Base-by-base conservation (phyloP, 2,329 filamentous ascomycete species). In the Cordyceps fumosorosea region DNA sequence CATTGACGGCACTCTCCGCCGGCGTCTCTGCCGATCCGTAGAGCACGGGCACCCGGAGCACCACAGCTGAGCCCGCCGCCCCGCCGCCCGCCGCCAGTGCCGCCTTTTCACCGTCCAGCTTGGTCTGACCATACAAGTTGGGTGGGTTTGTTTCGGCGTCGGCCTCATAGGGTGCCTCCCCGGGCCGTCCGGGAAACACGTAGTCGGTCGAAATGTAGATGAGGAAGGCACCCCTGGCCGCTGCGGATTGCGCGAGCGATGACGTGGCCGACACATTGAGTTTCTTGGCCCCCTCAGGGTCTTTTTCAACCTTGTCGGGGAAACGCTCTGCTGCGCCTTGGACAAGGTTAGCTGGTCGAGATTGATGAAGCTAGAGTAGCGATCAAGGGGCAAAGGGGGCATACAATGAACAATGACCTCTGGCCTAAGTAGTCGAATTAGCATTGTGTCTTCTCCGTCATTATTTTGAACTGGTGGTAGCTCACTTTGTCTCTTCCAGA, bases 161-260 rank as follows among this genome's bases (percentile, higher is more conserved):
- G 0, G 81, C 78, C 67, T 88, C 85, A 74, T 96, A 96, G 0
- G 92, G 93, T 5, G 92, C 92, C 61, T 96, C 89, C n/a, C 92
- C 91, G 1, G 81, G 82, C 44, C 77, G 80, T 18, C 89, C 89
- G 0, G 88, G 78, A 71, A 93, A 93, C 56, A 93, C 89, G 69
- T 93, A 93, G 74, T 93, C 89, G 54, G 89, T 93, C 10, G 89
- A 91, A 68, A 93, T 90, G 76, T 92, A 93, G 70, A 92, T 84
- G 37, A 91, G 77, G 56, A 91, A 73, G 59, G 85, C 82, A 47
- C 76, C 82, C 68, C 85, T 83, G 32, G 79, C 71, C 1, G 85
- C 82, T 58, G 89, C 88, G n/a, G 86, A 80, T 47, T 79, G 74
- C 11, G 90, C 90, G 14, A 96, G 83, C 10, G 77, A 75, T 54